Base-by-base conservation (phyloP, 805 yeast species). In the Saccharomycopsis sp. region DNA sequence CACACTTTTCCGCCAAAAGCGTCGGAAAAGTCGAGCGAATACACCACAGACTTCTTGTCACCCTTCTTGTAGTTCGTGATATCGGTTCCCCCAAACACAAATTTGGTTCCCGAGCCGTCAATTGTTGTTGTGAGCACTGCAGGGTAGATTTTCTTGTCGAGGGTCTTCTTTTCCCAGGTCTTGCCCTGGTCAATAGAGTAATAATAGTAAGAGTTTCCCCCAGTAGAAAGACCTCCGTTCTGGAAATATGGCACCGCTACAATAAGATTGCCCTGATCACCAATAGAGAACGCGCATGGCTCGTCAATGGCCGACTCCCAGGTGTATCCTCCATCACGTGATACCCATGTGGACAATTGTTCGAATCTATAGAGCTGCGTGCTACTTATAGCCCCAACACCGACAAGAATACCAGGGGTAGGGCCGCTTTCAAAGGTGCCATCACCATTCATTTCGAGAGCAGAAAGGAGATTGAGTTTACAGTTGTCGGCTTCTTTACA, bases 211-310 rank as follows among this genome's bases (percentile, higher is more conserved):
- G 70, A 54, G 8, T 55, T 25, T 20, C 53, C 63, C 12, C n/a
- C 49, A 12, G 53, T 75, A 0, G 68, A 65, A 2, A 29, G 12
- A 5, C 38, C 38, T 29, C 12, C 12, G 38, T 66, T 68, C 2
- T 75, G 67, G 17, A 68, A 65, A 38, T 65, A 71, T 42, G 86
- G 85, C n/a, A 81, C 69, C 1, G 89, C 86, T 1, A 86, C 69
- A 17, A 88, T 78, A 9, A 89, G 69, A 65, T 89, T 87, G 38
- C 96, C 97, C 59, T 80, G 81, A 69, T 89, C 96, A 53, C 93
- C 96, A 72, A 83, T 84, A 1, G 83, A 77, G 62, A 80, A 82
- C 2, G 75, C 61, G 44, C 81, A 75, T 1, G 88, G 80, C 50
- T 75, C 78, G 24, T 81, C 80, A 14, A 82, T 64, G 1, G 83